phyloP scores from a whole-genome alignment of 768 basidiomycete species.

The Tricholoma sp. region DNA sequence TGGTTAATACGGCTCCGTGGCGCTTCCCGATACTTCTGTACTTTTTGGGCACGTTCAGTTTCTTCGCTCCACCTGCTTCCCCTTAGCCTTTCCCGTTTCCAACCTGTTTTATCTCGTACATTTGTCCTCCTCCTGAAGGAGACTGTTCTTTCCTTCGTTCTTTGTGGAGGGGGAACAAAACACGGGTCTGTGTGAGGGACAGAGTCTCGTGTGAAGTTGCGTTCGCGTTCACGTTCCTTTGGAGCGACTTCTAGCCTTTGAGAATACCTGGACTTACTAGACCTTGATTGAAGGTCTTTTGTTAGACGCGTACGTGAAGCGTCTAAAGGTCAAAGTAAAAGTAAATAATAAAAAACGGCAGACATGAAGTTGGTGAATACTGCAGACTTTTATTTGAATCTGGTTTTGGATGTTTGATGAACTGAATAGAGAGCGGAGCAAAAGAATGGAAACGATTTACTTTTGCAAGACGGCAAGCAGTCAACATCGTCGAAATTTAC shows the following conservation, averaged over 20 bases:
- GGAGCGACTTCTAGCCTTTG: background rate
- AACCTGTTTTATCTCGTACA: background rate
- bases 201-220: background rate
- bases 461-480: background rate
- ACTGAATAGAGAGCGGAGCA: background rate
- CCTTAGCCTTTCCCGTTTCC: background rate
- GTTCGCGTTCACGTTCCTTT: background rate
- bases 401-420: background rate
- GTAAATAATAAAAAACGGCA: background rate
- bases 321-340: conserved; percentile 2
- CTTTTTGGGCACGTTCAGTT: background rate
- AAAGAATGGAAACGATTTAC: background rate
- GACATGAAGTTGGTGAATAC: background rate
- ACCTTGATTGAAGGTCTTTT: conserved; percentile 5
- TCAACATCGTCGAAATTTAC: no score
- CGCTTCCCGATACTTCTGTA: background rate
- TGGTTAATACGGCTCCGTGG: background rate
- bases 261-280: background rate
- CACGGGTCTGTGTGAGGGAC: background rate
- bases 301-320: conserved; percentile 14
- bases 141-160: background rate
- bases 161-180: background rate
- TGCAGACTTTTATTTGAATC: background rate
- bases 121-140: background rate
- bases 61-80: background rate